Percentiles rank a stretch among this genome's conserved stretches.
phyloP scores from a whole-genome alignment of 2,329 filamentous ascomycete genomes.

The Didymella segeticola region DNA sequence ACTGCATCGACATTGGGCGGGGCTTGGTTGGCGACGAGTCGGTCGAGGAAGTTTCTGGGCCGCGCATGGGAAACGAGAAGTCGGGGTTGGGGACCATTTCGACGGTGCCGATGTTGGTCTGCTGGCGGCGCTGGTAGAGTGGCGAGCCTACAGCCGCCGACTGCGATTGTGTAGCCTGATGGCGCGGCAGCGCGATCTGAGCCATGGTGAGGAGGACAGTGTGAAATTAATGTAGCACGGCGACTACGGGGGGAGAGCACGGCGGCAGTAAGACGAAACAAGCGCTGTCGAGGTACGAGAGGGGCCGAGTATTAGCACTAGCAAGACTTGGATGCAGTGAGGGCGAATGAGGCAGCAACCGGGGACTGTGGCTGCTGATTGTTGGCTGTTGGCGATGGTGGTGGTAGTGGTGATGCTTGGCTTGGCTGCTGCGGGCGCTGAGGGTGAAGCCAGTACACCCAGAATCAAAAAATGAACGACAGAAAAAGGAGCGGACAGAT shows the following conservation, averaged over 20 bases:
- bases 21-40: conserved; percentile 44
- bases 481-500: conserved; percentile 48
- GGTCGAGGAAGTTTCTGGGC: conserved; percentile 35
- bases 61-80: conserved; percentile 56
- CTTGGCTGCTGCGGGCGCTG: conserved; percentile 19
- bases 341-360: conserved; percentile 6
- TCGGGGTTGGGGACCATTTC: conserved; percentile 57
- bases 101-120: conserved; percentile 43
- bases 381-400: neutral
- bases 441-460: conserved; percentile 48
- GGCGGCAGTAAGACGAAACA: conserved; percentile 48
- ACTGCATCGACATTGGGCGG: conserved; percentile 49
- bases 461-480: conserved; percentile 47
- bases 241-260: conserved; percentile 36
- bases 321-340: conserved; percentile 19
- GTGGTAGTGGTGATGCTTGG: conserved; percentile 15
- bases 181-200: conserved; percentile 49
- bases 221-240: conserved; percentile 21
- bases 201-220: conserved; percentile 43
- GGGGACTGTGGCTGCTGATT: conserved; percentile 11
- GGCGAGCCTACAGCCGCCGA: conserved; percentile 43
- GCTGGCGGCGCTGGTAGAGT: conserved; percentile 46
- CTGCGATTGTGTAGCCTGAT: conserved; percentile 49
- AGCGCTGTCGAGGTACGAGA: conserved; percentile 47
- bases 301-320: conserved; percentile 41